Percentiles rank a stretch among this genome's conserved stretches.
Conservation (phyloP, 2,329 filamentous ascomycete genomes). For the Trichoderma sp. region DNA sequence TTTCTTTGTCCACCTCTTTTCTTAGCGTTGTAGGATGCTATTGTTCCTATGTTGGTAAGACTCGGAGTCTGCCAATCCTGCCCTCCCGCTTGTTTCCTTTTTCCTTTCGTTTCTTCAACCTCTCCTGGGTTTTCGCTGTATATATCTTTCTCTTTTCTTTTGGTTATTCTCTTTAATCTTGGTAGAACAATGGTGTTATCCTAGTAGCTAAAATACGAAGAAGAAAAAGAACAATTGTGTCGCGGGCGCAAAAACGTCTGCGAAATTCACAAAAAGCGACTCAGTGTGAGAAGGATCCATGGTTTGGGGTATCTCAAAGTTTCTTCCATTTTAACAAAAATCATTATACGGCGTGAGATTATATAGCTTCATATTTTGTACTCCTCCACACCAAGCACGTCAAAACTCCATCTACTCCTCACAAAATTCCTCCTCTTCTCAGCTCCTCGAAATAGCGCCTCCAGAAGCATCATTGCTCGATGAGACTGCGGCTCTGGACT, state of each 20-base stretch:
- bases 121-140: neutral
- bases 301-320: slow-evolving; percentile 15
- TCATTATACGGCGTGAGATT: slow-evolving; percentile 2
- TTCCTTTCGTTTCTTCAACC: neutral
- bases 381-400: neutral
- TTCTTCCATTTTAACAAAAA: neutral
- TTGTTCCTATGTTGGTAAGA: neutral
- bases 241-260: neutral
- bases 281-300: neutral
- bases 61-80: no score
- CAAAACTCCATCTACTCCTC: neutral
- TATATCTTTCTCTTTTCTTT: neutral
- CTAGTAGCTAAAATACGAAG: neutral
- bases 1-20: neutral
- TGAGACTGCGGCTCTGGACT: neutral
- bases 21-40: neutral
- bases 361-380: neutral
- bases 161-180: slow-evolving; percentile 9
- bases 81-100: neutral
- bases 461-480: neutral
- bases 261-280: neutral
- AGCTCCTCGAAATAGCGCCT: neutral
- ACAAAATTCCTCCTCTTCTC: neutral
- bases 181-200: neutral
- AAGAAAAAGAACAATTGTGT: neutral